Base-by-base conservation (phyloP, 176 grass and related monocot species). In the Calamus simplicifolius region DNA sequence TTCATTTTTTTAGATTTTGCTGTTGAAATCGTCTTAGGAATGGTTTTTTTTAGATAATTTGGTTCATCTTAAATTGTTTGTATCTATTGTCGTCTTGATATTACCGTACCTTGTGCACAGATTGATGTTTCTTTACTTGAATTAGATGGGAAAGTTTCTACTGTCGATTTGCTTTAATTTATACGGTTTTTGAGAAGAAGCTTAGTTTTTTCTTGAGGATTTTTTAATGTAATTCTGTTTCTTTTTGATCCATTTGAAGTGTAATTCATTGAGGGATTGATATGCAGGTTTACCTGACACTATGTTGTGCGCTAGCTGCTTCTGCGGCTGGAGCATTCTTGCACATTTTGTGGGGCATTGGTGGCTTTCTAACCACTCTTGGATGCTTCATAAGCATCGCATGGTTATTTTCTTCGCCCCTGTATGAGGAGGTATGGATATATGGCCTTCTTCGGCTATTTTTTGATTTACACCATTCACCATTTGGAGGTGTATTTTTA, bases 241-340 rank as follows among this genome's bases (percentile, higher is more conserved):
- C 1, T 35, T 35, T 35, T 35, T 35, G 5, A 35, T 35, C 31
- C 1, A 7, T 35, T 35, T 35, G 31, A 35, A 35, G 7, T 35
- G 6, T 21, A 6, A 56, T 77, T 52, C 21, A 14, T 27, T 60
- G 63, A 2, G 19, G 17, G 23, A 26, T 14, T 59, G 19, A 66
- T 84, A 56, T 63, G 10, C 76, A 98, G 93, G 93, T 98, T 27
- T 98, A 98, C 81, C 75, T 92, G 67, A 88, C 93, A 6, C 81
- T 98, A 6, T 98, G 93, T 51, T 74, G 89, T 4, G 87, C 93
- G 1, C 65, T 98, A 29, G 78, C 78, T 29, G 77, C 81, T 4
- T 92, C 93, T 25, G 93, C 93, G 4, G 48, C 83, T 48, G 93
- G 93, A n/a, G 93, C 88, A 54, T 98, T 92, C 63, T 74, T 98